A percentile compares a stretch with the other conserved stretches of the same genome.
Conservation (phyloP, 2,329 filamentous ascomycete genomes). For the Verticillium dahliae region DNA sequence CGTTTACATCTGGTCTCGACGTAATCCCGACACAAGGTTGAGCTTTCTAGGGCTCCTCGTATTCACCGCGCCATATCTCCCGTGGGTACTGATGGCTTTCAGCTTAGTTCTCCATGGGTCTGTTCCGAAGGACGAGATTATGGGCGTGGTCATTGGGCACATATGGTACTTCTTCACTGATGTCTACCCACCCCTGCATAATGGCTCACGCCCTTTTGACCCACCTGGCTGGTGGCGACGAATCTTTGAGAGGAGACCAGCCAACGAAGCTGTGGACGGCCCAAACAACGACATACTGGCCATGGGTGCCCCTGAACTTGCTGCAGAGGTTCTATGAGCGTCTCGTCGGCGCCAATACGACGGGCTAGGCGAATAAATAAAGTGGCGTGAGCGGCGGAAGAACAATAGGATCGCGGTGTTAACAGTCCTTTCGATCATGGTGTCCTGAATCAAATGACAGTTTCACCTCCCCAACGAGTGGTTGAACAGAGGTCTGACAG, state of each 20-base stretch:
- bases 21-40: constrained; percentile 85
- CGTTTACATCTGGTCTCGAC: constrained; percentile 95
- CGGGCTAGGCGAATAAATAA: not conserved
- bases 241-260: constrained; percentile 61
- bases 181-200: constrained; percentile 87
- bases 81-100: constrained; percentile 93
- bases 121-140: constrained; percentile 91
- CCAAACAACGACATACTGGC: constrained; percentile 59
- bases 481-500: too few species aligned
- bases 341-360: not conserved
- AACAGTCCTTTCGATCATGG: too few species aligned
- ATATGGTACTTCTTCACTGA: constrained; percentile 98
- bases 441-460: too few species aligned
- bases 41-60: constrained; percentile 85
- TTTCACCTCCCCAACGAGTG: too few species aligned
- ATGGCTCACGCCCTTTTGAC: constrained; percentile 77
- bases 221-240: constrained; percentile 87
- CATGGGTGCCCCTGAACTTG: constrained; percentile 32
- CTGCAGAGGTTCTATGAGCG: constrained; percentile 8
- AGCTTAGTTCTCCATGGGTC: constrained; percentile 84
- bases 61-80: constrained; percentile 89
- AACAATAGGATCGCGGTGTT: not conserved
- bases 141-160: constrained; percentile 90
- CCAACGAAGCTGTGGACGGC: constrained; percentile 37
- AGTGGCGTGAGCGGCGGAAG: not conserved